Conservation (phyloP, 2,329 filamentous ascomycete species). For the Paracoccidioides brasiliensis region DNA sequence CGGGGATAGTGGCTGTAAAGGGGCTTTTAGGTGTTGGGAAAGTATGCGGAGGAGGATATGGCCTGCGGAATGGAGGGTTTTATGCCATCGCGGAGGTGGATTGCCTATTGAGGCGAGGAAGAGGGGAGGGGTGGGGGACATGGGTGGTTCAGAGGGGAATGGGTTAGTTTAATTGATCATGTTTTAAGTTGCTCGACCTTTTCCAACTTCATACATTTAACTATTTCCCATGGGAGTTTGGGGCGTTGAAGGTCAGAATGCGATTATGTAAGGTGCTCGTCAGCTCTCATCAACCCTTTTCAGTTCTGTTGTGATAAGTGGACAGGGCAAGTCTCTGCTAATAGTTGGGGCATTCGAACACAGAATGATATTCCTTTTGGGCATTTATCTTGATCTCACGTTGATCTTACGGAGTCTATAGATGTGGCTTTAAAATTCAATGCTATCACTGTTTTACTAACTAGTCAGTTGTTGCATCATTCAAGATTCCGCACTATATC, state of each 20-base stretch:
- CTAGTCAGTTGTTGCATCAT: too few species aligned
- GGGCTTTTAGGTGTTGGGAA: slow-evolving; percentile 33
- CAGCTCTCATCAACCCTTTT: background rate
- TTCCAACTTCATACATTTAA: background rate
- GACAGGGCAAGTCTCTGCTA: too few species aligned
- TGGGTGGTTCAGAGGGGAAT: background rate
- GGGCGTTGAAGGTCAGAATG: background rate
- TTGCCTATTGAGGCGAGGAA: slow-evolving; percentile 85
- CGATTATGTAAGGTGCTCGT: background rate
- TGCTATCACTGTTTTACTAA: too few species aligned
- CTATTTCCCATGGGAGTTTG: background rate
- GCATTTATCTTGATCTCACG: too few species aligned
- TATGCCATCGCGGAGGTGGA: slow-evolving; percentile 52
- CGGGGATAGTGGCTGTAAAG: slow-evolving; percentile 9
- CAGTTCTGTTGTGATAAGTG: too few species aligned
- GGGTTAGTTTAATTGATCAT: background rate
- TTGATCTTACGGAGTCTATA: too few species aligned
- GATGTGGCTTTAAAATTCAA: too few species aligned
- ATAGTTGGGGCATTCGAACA: too few species aligned
- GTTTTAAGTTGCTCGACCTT: background rate
- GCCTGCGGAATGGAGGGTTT: slow-evolving; percentile 76
- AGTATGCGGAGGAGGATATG: slow-evolving; percentile 61
- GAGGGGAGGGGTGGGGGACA: slow-evolving; percentile 35
- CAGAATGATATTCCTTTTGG: too few species aligned
- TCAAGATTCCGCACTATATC: too few species aligned